phyloP scores from a whole-genome alignment of 2,329 filamentous ascomycete genomes.

The Rachicladosporium sp. region DNA sequence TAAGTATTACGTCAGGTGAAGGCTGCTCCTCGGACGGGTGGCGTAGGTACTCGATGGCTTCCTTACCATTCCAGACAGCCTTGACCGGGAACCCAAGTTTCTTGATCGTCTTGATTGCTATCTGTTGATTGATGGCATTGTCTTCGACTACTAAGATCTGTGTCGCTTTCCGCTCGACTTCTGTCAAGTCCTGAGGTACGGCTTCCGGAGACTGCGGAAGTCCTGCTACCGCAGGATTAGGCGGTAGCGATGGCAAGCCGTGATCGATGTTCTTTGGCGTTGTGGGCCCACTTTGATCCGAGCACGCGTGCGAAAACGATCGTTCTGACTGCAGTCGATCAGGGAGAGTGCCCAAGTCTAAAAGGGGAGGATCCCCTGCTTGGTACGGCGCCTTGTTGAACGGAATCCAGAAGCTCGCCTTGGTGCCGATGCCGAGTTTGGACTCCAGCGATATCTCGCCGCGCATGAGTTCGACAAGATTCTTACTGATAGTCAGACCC shows the following conservation, averaged over 20 bases:
- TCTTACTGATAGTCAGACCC: slow-evolving; percentile 70
- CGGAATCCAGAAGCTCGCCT: slow-evolving; percentile 63
- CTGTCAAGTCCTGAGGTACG: slow-evolving; percentile 39
- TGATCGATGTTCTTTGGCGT: slow-evolving; percentile 6
- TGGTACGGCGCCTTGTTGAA: slow-evolving; percentile 57
- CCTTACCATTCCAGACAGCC: slow-evolving; percentile 66
- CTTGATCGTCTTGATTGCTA: slow-evolving; percentile 61
- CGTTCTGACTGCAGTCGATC: slow-evolving; percentile 49
- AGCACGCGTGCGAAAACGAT: slow-evolving; percentile 53
- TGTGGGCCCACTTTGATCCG: slow-evolving; percentile 42
- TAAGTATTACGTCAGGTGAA: slow-evolving; percentile 60
- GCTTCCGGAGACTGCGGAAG: slow-evolving; percentile 21
- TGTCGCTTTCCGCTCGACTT: slow-evolving; percentile 47
- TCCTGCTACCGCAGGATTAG: slow-evolving; percentile 8
- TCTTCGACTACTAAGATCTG: slow-evolving; percentile 72
- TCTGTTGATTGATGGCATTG: slow-evolving; percentile 61
- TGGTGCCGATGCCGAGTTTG: slow-evolving; percentile 54
- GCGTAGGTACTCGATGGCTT: slow-evolving; percentile 60
- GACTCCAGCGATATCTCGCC: slow-evolving; percentile 62
- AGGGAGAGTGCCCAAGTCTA: slow-evolving; percentile 52
- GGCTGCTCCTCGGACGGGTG: slow-evolving; percentile 30
- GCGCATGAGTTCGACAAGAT: slow-evolving; percentile 66
- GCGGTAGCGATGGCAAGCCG: slow-evolving; percentile 12
- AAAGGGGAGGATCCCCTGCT: slow-evolving; percentile 37
- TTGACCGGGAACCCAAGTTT: slow-evolving; percentile 60